phyloP scores from a whole-genome alignment of 2,329 filamentous ascomycete species.

The Fusarium dimerum region DNA sequence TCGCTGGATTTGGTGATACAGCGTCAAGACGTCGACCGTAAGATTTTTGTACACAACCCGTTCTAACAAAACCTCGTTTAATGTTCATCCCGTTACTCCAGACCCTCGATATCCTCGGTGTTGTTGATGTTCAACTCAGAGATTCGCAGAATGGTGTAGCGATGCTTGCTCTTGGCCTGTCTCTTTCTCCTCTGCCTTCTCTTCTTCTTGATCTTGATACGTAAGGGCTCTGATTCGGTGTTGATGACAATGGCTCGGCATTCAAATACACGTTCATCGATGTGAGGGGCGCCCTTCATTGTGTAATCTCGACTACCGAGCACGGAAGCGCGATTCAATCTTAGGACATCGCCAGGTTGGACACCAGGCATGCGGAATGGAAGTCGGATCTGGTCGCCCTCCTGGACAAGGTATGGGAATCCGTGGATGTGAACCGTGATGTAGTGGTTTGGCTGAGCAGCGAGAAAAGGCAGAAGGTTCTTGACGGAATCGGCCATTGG shows the following conservation, averaged over 20 bases:
- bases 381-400: slow-evolving; percentile 73
- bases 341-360: slow-evolving; percentile 78
- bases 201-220: slow-evolving; percentile 81
- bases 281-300: slow-evolving; percentile 75
- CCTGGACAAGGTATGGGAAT: slow-evolving; percentile 75
- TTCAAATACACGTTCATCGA: slow-evolving; percentile 82
- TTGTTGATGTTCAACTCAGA: slow-evolving; percentile 72
- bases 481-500: slow-evolving; percentile 58
- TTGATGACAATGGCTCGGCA: slow-evolving; percentile 85
- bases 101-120: slow-evolving; percentile 39
- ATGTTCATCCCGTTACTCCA: slow-evolving; percentile 7
- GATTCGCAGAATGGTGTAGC: slow-evolving; percentile 82
- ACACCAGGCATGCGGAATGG: slow-evolving; percentile 79
- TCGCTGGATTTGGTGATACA: neutral
- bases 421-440: slow-evolving; percentile 79
- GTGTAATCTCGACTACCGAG: slow-evolving; percentile 91
- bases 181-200: slow-evolving; percentile 71
- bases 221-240: slow-evolving; percentile 76
- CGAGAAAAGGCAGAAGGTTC: slow-evolving; percentile 68
- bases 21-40: neutral
- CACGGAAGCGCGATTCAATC: slow-evolving; percentile 80
- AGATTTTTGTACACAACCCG: neutral
- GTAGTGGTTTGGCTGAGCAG: slow-evolving; percentile 74
- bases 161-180: slow-evolving; percentile 85
- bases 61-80: slow-evolving; percentile 4